Base-by-base conservation (phyloP, 2,329 filamentous ascomycete species). In the Fusarium papillatum region DNA sequence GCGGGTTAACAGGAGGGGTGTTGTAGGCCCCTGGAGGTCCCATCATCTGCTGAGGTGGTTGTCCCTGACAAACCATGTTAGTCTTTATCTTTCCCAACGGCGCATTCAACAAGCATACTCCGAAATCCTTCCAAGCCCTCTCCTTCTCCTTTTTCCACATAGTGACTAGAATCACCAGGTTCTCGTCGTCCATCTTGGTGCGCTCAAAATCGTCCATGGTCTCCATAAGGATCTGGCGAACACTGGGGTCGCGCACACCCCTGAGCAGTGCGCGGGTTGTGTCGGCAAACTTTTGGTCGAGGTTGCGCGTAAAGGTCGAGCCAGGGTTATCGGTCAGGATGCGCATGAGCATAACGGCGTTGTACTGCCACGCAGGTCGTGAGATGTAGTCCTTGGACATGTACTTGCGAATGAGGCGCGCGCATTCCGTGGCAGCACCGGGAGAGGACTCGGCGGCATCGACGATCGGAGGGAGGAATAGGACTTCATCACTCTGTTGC, bases 301-400 rank as follows among this genome's bases (percentile, higher is more conserved):
- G 84, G 82, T 98, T 96, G 77, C 94, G 91, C n/a, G 96, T 98
- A 81, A 99, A 99, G 2, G 92, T 95, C 65, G 90, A 89, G 36
- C 96, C 96, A 0, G 97, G 97, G 82, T 99, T 98, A 83, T 98
- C 96, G 78, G 93, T 90, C 76, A 99, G 87, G 80, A 99, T 99
- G 73, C 96, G 93, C 78, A 97, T 89, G 68, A 99, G 90, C 97
- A 98, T 98, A 80, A 98, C 92, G 74, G 95, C 94, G 86, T 98
- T 98, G 89, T 98, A 98, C 84, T 98, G 96, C 78, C 93, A 92
- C 79, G 94, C 92, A 13, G 95, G 88, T 57, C 87, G 87, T 31
- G 84, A 82, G 79, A 85, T 91, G 84, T 95, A 92, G 57, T 96
- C 94, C 76, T 92, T 93, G 78, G 91, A 89, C 71, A 99, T 87